Percentiles rank a stretch among this genome's conserved stretches.
Evolutionary conservation across 306 rosid genomes (phyloP).

Genomic region (Malus asiatica): DNA sequence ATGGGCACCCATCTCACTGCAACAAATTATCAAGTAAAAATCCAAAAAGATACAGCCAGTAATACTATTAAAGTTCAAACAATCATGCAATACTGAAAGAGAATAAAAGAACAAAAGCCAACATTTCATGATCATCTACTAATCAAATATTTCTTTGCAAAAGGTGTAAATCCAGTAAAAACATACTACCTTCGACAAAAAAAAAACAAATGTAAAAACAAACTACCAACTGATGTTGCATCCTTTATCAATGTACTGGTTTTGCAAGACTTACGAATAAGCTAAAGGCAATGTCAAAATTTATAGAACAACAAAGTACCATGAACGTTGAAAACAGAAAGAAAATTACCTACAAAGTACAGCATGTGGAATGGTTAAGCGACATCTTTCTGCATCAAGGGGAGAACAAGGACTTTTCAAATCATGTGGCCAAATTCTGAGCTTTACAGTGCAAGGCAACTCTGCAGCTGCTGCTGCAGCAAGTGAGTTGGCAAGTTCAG

Average conservation of each 20-base stretch:
- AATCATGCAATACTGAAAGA: not conserved
- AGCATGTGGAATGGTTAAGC: slow-evolving; percentile 75
- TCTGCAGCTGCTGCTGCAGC: slow-evolving; percentile 89
- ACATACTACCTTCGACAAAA: not conserved
- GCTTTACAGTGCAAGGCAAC: slow-evolving; percentile 95
- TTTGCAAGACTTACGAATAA: not conserved
- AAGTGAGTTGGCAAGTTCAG: slow-evolving; percentile 77
- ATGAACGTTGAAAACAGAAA: not conserved
- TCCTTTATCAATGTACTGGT: not conserved
- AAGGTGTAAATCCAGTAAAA: not conserved
- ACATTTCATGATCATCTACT: not conserved
- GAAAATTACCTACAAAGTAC: slow-evolving; percentile 85
- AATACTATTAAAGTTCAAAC: not conserved
- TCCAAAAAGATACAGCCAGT: not conserved
- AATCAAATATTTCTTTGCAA: not conserved
- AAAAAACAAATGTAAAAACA: not conserved
- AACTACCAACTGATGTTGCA: not conserved
- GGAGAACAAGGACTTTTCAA: slow-evolving; percentile 64
- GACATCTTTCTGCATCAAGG: slow-evolving; percentile 66
- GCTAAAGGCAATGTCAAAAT: not conserved
- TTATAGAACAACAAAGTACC: not conserved
- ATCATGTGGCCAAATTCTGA: slow-evolving; percentile 88
- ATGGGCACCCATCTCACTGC: slow-evolving; percentile 99
- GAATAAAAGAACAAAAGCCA: not conserved
- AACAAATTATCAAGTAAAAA: slow-evolving; percentile 20